Conservation (phyloP, 2,329 filamentous ascomycete genomes). For the Fusarium sp. region DNA sequence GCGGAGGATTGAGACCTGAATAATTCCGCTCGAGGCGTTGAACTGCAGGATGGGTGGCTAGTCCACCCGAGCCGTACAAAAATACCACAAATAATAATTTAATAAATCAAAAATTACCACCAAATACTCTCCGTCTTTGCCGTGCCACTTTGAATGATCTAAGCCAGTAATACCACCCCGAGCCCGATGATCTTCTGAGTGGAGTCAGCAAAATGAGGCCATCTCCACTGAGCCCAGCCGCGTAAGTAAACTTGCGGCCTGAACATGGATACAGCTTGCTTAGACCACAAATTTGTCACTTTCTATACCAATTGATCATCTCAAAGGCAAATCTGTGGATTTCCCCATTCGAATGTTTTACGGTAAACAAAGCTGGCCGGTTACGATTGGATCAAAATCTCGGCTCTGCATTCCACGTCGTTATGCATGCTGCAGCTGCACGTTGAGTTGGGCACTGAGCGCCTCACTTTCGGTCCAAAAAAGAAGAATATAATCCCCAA, state of each 20-base stretch:
- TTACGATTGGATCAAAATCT: constrained; percentile 4
- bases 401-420: constrained; percentile 7
- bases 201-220: constrained; percentile 23
- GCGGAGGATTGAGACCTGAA: background rate
- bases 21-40: background rate
- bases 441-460: background rate
- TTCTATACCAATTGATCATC: background rate
- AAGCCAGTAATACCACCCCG: background rate
- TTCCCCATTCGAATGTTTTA: background rate
- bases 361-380: background rate
- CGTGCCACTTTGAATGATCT: too few relatives aligned
- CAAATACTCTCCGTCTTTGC: accelerated
- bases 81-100: background rate
- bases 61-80: background rate
- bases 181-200: accelerated
- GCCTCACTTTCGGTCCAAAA: background rate
- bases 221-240: constrained; percentile 15
- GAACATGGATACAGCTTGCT: constrained; percentile 7
- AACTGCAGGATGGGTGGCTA: background rate
- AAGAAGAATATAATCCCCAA: background rate
- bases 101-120: background rate
- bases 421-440: constrained; percentile 11
- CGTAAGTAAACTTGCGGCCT: background rate
- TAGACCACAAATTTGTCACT: background rate
- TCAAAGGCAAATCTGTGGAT: background rate